Base-by-base conservation (phyloP, 768 basidiomycete species). In the Arthromyces matolae region DNA sequence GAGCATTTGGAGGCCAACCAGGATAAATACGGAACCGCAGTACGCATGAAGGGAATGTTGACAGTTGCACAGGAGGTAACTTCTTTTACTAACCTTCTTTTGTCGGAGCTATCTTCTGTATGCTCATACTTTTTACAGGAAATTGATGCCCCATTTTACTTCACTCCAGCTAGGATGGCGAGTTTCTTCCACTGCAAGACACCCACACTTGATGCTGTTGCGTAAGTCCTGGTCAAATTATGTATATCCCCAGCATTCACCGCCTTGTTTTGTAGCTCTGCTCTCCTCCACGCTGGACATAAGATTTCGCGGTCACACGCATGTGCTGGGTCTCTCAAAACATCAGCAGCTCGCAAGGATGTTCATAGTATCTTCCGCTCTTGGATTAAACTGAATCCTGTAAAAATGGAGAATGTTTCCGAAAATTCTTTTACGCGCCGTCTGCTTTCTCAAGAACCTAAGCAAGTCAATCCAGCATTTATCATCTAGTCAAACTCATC, bases 21-120 rank as follows among this genome's bases (percentile, higher is more conserved):
- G 52, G 71, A 73, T 32, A 76, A 75, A 32, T 97, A 93, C 60
- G 84, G 86, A 8, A 97, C 94, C 0, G 75, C 79, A 13, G 57
- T 77, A 0, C 76, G 96, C 44, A 97, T 99, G 86, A 88, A 85
- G 65, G 96, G 96, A 1, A 98, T 99, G 96, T 69, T 98, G 37
- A 84, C 86, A 6, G 77, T 96, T 2, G 93, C 94, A 0, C 80
- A 83, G 65, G 87, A 95, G 72, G 95, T 89, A 37, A 33, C 14
- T 18, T 10, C 20, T 25, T 31, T 16, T 22, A n/a, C n/a, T n/a
- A n/a, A n/a, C n/a, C n/a, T n/a, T n/a, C n/a, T n/a, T n/a, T n/a
- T n/a, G n/a, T n/a, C n/a, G n/a, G n/a, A n/a, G n/a, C n/a, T n/a
- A n/a, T n/a, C n/a, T n/a, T n/a, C n/a, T n/a, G n/a, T n/a, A n/a